Percentiles rank a stretch among this genome's conserved stretches.
Evolutionary conservation across 192 early-diverging fungal species (phyloP).

Genomic region (Coemansia sp.): DNA sequence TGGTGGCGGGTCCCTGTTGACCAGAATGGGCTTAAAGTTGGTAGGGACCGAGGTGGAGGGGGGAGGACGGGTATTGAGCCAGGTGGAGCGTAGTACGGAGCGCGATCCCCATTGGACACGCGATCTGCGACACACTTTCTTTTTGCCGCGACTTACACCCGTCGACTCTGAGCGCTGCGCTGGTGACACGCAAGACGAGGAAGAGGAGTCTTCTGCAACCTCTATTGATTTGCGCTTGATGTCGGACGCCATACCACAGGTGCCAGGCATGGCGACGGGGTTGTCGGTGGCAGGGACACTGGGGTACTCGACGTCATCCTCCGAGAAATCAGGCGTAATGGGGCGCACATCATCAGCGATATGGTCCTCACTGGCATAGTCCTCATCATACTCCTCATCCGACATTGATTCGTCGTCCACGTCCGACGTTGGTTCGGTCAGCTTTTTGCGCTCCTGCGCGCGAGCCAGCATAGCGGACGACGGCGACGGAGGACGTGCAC

Average conservation of each 20-base stretch:
- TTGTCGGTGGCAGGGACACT: no score
- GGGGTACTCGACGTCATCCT: background rate
- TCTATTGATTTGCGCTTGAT: constrained; percentile 30
- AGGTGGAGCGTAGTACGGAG: constrained; percentile 13
- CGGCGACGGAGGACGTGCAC: constrained; percentile 36
- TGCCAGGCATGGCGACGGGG: no score
- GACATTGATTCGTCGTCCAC: no score
- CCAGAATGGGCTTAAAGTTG: constrained; percentile 8
- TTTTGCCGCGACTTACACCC: background rate
- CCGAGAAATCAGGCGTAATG: background rate
- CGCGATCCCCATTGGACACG: constrained; percentile 33
- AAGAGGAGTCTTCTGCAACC: background rate
- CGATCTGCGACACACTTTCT: constrained; percentile 22
- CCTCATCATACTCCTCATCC: background rate
- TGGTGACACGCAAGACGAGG: no score
- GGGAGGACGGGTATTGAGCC: constrained; percentile 8
- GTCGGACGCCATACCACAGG: no score
- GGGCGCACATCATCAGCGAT: constrained; percentile 6
- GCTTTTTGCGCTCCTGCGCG: constrained; percentile 17
- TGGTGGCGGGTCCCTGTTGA: background rate
- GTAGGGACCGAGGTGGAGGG: background rate
- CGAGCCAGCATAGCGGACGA: constrained; percentile 38
- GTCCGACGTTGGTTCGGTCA: no score
- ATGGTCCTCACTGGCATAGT: background rate
- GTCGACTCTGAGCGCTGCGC: background rate